Evolutionary conservation across 257 asterid species (phyloP).

Genomic region (Gardenia jasminoides): DNA sequence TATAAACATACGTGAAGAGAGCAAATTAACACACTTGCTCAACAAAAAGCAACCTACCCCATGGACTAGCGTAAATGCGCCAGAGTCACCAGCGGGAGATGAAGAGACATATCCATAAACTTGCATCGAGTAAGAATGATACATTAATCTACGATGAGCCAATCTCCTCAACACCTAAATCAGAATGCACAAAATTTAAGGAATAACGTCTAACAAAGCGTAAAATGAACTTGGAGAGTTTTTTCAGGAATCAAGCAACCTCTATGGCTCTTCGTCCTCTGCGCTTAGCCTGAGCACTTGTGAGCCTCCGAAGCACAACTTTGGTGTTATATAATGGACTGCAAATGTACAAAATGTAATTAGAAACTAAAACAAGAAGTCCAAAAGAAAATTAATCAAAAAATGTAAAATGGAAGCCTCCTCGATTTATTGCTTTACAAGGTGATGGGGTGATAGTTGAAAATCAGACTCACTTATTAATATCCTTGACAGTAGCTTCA

Average conservation of each 20-base stretch:
- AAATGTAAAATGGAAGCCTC: not conserved
- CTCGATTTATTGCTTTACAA: not conserved
- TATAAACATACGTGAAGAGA: not conserved
- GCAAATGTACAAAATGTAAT: constrained; percentile 26
- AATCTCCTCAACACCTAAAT: constrained; percentile 80
- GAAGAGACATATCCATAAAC: constrained; percentile 89
- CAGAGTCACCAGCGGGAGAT: constrained; percentile 50
- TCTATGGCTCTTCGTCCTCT: constrained; percentile 90
- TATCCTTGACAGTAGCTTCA: constrained; percentile 80
- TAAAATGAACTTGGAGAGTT: not conserved
- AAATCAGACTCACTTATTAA: constrained; percentile 57
- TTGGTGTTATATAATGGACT: constrained; percentile 71
- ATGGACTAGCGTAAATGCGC: constrained; percentile 78
- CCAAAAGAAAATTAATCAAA: not conserved
- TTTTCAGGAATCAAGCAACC: constrained; percentile 37
- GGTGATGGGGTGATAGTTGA: not conserved
- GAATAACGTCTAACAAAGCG: not conserved
- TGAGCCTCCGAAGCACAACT: constrained; percentile 75
- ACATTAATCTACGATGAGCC: constrained; percentile 62
- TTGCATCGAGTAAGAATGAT: constrained; percentile 89
- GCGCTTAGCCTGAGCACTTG: constrained; percentile 75
- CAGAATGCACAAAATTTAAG: constrained; percentile 19
- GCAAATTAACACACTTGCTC: not conserved
- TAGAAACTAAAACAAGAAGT: not conserved
- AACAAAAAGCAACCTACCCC: constrained; percentile 53